Evolutionary conservation across 2,329 filamentous ascomycete genomes (phyloP).

Genomic region (Macrophomina pseudophaseolina): DNA sequence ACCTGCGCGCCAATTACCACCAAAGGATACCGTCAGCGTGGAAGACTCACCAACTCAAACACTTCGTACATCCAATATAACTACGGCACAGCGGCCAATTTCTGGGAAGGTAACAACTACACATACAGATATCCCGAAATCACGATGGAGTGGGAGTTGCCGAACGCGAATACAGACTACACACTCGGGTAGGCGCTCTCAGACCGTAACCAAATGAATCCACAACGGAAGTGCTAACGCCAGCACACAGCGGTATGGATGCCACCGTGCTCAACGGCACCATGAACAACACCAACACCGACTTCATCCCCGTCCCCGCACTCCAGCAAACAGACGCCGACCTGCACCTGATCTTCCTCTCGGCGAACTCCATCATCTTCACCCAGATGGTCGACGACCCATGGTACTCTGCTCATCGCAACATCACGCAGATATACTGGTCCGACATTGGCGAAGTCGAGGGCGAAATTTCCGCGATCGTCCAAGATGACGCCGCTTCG

Average conservation of each 20-base stretch:
- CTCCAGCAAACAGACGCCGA: conserved; percentile 39
- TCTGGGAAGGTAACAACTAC: neutral
- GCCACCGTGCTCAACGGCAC: conserved; percentile 6
- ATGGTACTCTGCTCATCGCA: conserved; percentile 37
- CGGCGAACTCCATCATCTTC: conserved; percentile 36
- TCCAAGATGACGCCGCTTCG: conserved; percentile 24
- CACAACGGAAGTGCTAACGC: neutral
- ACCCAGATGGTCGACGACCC: conserved; percentile 36
- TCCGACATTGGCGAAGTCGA: neutral
- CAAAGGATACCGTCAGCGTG: neutral
- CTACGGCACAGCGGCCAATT: neutral
- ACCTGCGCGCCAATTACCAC: conserved; percentile 4
- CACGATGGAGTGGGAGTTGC: neutral
- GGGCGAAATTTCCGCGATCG: neutral
- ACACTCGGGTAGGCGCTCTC: neutral
- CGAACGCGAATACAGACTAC: neutral
- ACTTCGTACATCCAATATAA: neutral
- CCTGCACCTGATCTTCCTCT: conserved; percentile 39
- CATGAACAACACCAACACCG: neutral
- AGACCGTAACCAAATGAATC: no score
- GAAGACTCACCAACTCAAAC: neutral
- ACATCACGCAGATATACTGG: neutral
- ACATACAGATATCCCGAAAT: conserved; percentile 8
- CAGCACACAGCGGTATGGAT: neutral
- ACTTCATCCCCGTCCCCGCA: conserved; percentile 33